A percentile compares a stretch with the other conserved stretches of the same genome.
Evolutionary conservation across 805 yeast genomes (phyloP).

Genomic region (Candida tallmaniae): DNA sequence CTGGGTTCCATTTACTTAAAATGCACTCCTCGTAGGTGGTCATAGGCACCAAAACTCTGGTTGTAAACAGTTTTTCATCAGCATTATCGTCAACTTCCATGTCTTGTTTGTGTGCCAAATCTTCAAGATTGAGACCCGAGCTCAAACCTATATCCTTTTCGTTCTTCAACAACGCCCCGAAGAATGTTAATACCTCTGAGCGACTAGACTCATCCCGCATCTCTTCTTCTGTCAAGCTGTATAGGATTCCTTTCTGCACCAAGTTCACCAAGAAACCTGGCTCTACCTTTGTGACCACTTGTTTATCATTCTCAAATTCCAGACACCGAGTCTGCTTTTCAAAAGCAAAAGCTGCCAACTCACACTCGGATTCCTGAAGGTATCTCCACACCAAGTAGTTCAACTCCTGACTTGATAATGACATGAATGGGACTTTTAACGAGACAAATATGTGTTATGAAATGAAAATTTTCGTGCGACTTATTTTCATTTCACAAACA

Average conservation of each 20-base stretch:
- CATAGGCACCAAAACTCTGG: conserved; percentile 35
- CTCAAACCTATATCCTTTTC: conserved; percentile 16
- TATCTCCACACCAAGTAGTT: conserved; percentile 93
- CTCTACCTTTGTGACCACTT: conserved; percentile 48
- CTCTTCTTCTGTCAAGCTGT: conserved; percentile 63
- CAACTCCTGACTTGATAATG: conserved; percentile 75
- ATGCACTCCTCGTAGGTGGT: conserved; percentile 41
- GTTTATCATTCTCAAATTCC: conserved; percentile 44
- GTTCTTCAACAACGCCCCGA: conserved; percentile 50
- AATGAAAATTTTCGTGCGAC: conserved; percentile 5
- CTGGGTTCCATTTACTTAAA: conserved; percentile 56
- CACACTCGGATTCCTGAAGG: conserved; percentile 78
- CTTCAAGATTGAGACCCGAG: conserved; percentile 9
- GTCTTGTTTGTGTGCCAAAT: not conserved
- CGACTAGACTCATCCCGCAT: conserved; percentile 21
- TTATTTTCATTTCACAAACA: too few relatives aligned
- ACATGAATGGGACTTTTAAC: too few relatives aligned
- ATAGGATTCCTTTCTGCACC: conserved; percentile 82
- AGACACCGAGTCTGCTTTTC: conserved; percentile 68
- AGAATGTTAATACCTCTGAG: conserved; percentile 38
- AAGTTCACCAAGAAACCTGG: conserved; percentile 77
- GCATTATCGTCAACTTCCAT: conserved; percentile 4
- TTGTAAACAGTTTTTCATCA: conserved; percentile 13
- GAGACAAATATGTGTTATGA: too few relatives aligned
- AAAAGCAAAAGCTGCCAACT: conserved; percentile 73